A percentile compares a stretch with the other conserved stretches of the same genome.
phyloP scores from a whole-genome alignment of 2,329 filamentous ascomycete genomes.

The Verticillium longisporum region DNA sequence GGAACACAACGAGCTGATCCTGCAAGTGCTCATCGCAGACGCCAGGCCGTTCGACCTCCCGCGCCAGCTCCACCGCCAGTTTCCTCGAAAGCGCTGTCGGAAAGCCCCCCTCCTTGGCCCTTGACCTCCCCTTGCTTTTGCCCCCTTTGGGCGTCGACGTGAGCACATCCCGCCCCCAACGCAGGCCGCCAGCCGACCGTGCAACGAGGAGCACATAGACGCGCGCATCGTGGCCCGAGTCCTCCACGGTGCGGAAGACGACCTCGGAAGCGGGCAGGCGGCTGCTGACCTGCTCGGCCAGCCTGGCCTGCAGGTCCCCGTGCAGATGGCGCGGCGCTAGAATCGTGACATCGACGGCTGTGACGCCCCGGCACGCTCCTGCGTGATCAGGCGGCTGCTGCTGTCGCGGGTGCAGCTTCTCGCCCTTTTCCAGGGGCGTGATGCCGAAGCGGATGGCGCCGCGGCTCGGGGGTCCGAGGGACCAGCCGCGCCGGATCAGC shows the following conservation, averaged over 20 bases:
- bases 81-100: constrained; percentile 32
- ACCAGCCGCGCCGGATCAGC: constrained; percentile 45
- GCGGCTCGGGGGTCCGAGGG: constrained; percentile 28
- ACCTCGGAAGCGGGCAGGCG: constrained; percentile 37
- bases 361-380: constrained; percentile 26
- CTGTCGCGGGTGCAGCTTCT: constrained; percentile 27
- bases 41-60: constrained; percentile 36
- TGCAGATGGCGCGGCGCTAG: constrained; percentile 39
- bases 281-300: constrained; percentile 30
- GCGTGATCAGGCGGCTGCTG: constrained; percentile 15
- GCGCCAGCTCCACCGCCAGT: constrained; percentile 37
- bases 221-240: constrained; percentile 42
- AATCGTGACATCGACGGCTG: constrained; percentile 42
- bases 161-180: constrained; percentile 43
- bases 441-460: constrained; percentile 39
- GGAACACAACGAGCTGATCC: constrained; percentile 55
- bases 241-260: constrained; percentile 38
- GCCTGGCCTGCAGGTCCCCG: constrained; percentile 27
- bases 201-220: constrained; percentile 54
- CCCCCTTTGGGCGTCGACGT: constrained; percentile 33
- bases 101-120: constrained; percentile 20
- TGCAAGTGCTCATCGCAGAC: constrained; percentile 51
- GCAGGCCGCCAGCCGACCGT: constrained; percentile 33
- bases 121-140: constrained; percentile 11
- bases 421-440: constrained; percentile 22